Conservation (phyloP, 768 basidiomycete species). For the Aureoboletus auriporus region DNA sequence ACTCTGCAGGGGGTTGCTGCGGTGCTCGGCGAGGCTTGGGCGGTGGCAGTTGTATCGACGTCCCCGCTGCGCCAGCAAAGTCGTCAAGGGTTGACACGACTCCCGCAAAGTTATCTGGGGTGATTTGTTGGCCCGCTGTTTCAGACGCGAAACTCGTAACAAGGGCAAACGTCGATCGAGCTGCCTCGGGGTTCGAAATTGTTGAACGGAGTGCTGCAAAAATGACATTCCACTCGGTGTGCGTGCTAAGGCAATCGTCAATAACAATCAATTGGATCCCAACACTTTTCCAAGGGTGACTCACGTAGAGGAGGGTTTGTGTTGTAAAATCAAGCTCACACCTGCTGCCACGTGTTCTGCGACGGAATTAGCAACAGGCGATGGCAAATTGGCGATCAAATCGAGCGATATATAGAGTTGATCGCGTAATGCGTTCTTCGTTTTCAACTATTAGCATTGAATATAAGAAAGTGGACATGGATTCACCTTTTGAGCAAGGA, state of each 20-base stretch:
- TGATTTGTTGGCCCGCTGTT: slow-evolving; percentile 56
- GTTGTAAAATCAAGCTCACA: slow-evolving; percentile 71
- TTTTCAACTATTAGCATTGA: background rate
- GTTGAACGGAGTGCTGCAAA: slow-evolving; percentile 86
- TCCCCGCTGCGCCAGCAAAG: slow-evolving; percentile 76
- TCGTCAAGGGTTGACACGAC: slow-evolving; percentile 81
- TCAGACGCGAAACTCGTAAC: slow-evolving; percentile 63
- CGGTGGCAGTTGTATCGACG: slow-evolving; percentile 55
- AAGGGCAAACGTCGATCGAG: slow-evolving; percentile 78
- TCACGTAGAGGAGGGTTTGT: slow-evolving; percentile 65
- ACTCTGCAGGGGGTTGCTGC: slow-evolving; percentile 51
- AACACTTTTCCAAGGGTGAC: background rate
- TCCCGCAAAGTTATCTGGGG: slow-evolving; percentile 75
- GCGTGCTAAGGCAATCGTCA: slow-evolving; percentile 49
- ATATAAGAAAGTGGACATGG: background rate
- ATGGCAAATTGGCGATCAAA: slow-evolving; percentile 76
- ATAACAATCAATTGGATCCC: background rate
- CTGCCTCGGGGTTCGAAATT: slow-evolving; percentile 81
- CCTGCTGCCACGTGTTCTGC: slow-evolving; percentile 92
- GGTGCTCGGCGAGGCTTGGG: slow-evolving; percentile 49
- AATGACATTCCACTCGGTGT: slow-evolving; percentile 94
- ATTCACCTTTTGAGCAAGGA: slow-evolving; percentile 74
- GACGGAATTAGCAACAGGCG: slow-evolving; percentile 71
- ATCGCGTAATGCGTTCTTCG: slow-evolving; percentile 77
- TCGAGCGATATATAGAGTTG: slow-evolving; percentile 95